Conservation (phyloP, 1,284 basidiomycete species). For the Anthracocystis walkeri region DNA sequence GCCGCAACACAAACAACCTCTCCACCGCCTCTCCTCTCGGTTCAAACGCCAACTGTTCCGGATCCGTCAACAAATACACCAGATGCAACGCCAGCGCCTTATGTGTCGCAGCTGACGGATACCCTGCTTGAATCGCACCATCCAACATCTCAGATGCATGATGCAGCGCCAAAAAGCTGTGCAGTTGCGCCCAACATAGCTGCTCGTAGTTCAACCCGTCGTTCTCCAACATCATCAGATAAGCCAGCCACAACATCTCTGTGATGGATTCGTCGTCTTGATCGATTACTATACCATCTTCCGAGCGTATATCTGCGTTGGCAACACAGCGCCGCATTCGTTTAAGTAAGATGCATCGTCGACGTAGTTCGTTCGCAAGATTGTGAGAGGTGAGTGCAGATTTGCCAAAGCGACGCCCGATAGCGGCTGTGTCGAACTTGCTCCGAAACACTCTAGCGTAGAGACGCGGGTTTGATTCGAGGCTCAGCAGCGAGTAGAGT, state of each 20-base stretch:
- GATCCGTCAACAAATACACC: slow-evolving; percentile 70
- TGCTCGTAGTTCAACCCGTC: slow-evolving; percentile 59
- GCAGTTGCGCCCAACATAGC: slow-evolving; percentile 54
- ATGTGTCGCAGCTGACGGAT: slow-evolving; percentile 69
- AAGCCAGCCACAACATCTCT: slow-evolving; percentile 64
- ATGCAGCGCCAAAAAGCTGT: slow-evolving; percentile 52
- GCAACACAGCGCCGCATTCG: slow-evolving; percentile 50
- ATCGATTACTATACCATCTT: slow-evolving; percentile 4
- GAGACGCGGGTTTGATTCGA: slow-evolving; percentile 53
- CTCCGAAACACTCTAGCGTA: slow-evolving; percentile 61
- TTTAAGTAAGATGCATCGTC: slow-evolving; percentile 54
- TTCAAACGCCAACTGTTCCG: slow-evolving; percentile 65
- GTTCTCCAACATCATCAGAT: slow-evolving; percentile 63
- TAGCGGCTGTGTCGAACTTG: slow-evolving; percentile 63
- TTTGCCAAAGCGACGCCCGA: slow-evolving; percentile 54
- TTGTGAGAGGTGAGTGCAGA: slow-evolving; percentile 39
- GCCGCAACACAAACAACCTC: slow-evolving; percentile 72
- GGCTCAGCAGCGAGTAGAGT: slow-evolving; percentile 49
- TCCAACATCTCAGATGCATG: slow-evolving; percentile 69
- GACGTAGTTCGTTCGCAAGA: slow-evolving; percentile 53
- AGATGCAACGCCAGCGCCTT: slow-evolving; percentile 72
- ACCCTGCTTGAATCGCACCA: slow-evolving; percentile 68
- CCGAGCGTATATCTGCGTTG: not conserved
- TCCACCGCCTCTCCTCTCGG: slow-evolving; percentile 71
- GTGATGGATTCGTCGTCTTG: slow-evolving; percentile 33